Base-by-base conservation (phyloP, 2,329 filamentous ascomycete genomes). In the Penicillium polonicum region DNA sequence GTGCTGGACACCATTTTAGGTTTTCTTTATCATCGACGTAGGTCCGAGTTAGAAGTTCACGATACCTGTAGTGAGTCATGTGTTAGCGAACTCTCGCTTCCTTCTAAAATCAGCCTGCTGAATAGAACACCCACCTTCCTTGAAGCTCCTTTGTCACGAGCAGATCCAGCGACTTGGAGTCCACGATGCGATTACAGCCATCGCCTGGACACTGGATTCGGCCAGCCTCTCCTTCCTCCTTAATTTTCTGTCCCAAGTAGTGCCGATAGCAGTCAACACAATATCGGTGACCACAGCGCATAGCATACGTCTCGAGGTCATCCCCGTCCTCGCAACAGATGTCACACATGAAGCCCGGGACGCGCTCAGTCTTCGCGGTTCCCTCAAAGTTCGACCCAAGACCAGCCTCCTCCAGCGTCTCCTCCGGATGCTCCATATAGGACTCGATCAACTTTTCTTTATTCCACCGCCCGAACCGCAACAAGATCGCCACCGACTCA, bases 1-100 rank as follows among this genome's bases (percentile, higher is more conserved):
- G 94, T 1, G 93, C 93, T 0, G 94, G 94, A 73, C 94, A 99
- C 94, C 94, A 99, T 74, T 96, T 96, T 59, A 97, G 85, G 55
- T 88, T 89, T 57, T 96, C 92, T 76, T 92, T 96, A 75, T 99
- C 93, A 74, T 99, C 94, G 59, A 99, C 94, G 70, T 96, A 99
- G 7, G 92, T 97, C 66, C 94, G 84, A 70, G 90, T 96, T 35
- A 99, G 86, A 17, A 99, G 83, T 66, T 90, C 87, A 63, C 90
- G 86, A 71, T 99, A 99, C 64, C 92, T 85, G 63, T 36, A 58
- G 13, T 27, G 10, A n/a, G 38, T 12, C 41, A 19, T 36, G 41
- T 57, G 56, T 69, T 45, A 70, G 58, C 43, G 43, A 55, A 17
- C 15, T 9, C 27, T 17, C 7, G 5, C 21, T 15, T 29, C 27